Conservation (phyloP, 2,329 filamentous ascomycete genomes). For the Phyllosticta citribraziliensis region DNA sequence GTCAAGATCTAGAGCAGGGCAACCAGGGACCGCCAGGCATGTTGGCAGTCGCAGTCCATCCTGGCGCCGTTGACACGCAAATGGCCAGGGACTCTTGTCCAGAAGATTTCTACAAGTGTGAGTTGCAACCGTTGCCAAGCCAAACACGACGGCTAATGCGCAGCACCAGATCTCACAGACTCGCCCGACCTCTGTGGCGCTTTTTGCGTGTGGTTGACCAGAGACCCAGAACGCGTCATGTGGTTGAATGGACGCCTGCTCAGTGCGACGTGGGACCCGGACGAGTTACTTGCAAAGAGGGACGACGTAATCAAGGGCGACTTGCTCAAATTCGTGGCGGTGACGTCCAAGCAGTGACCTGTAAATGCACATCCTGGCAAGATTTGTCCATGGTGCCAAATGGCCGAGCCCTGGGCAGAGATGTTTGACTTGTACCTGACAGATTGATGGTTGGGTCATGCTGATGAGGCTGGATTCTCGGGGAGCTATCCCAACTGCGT, state of each 20-base stretch:
- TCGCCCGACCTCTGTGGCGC: conserved; percentile 6
- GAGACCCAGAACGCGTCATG: background rate
- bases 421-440: background rate
- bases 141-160: conserved; percentile 25
- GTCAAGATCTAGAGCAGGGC: background rate
- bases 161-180: conserved; percentile 10
- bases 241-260: conserved; percentile 5
- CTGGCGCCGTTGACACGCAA: conserved; percentile 27
- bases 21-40: conserved; percentile 17
- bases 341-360: background rate
- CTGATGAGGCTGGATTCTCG: background rate
- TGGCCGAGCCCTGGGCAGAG: background rate
- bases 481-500: background rate
- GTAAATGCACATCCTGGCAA: background rate
- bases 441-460: background rate
- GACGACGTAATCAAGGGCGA: conserved; percentile 17
- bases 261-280: conserved; percentile 17
- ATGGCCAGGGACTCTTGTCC: conserved; percentile 22
- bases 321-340: conserved; percentile 14
- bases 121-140: conserved; percentile 36
- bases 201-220: conserved; percentile 6
- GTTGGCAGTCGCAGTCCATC: conserved; percentile 25
- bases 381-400: background rate
- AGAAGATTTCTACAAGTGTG: conserved; percentile 13
- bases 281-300: conserved; percentile 15